A percentile compares a stretch with the other conserved stretches of the same genome.
Evolutionary conservation across 768 basidiomycete species (phyloP).

Genomic region (Sarcodon aspratus): DNA sequence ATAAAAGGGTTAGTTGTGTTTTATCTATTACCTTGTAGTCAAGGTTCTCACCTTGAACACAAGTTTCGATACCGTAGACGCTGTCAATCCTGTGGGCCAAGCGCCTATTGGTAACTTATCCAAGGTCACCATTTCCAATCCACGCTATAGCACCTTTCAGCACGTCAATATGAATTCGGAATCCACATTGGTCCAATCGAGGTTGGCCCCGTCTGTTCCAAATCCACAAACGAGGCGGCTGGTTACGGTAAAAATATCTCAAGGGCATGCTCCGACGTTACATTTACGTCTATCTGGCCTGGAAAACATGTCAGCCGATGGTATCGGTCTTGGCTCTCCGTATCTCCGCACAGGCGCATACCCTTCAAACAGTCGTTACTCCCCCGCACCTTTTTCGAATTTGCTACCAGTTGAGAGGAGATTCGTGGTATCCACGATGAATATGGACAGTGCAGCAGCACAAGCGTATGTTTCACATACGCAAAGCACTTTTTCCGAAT

Average conservation of each 20-base stretch:
- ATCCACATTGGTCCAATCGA: no score
- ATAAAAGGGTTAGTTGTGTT: slow-evolving; percentile 47
- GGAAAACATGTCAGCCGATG: not conserved
- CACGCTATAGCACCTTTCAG: not conserved
- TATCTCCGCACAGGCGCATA: no score
- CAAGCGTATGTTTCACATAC: no score
- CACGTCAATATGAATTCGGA: not conserved
- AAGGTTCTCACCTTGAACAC: not conserved
- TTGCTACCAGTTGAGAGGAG: no score
- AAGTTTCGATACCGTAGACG: not conserved
- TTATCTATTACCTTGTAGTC: not conserved
- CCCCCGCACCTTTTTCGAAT: no score
- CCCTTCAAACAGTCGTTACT: no score
- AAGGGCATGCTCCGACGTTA: not conserved
- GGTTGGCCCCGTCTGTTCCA: not conserved
- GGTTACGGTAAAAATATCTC: not conserved
- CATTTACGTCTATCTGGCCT: not conserved
- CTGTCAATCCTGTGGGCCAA: not conserved
- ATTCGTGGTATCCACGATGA: no score
- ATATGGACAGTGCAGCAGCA: no score
- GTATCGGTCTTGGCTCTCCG: no score
- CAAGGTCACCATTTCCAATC: not conserved
- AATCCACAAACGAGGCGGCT: not conserved
- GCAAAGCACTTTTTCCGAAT: no score
- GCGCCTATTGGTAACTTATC: not conserved